Base-by-base conservation (phyloP, 345 rosid genomes). In the Eutrema heterophyllum region DNA sequence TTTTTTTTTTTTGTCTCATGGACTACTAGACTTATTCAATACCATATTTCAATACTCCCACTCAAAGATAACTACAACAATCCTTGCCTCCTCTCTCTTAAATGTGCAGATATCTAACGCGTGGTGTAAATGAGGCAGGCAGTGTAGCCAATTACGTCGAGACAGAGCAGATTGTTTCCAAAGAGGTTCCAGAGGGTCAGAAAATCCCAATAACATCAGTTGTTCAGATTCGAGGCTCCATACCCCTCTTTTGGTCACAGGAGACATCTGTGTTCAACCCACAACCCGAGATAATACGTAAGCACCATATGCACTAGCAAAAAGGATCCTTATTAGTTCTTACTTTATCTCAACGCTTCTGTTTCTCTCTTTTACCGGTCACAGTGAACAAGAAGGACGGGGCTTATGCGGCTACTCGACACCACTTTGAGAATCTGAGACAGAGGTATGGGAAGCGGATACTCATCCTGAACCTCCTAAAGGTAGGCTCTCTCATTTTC, bases 71-170 rank as follows among this genome's bases (percentile, higher is more conserved):
- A 18, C 68, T 44, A 44, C 26, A 18, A 57, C 5, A 30, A 14
- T 30, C 26, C 15, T 67, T 29, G 24, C 43, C 18, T 78, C 63
- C 59, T 61, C 59, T 66, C 9, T 40, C 9, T 30, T 43, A n/a
- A 59, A 66, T 64, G 51, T 57, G 58, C 81, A 95, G 99, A 70
- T 95, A 87, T 76, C 69, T 89, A 73, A 88, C 87, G 77, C 96
- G 97, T n/a, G 99, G 99, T 49, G 91, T 95, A 54, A 89, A 88
- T 76, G 85, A 86, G 55, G 80, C 78, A 77, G 99, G 99, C 63
- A 84, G 89, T 77, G 97, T 95, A 50, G 99, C 99, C 61, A 95
- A 95, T 74, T 97, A 92, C 71, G 99, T 95, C 44, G 99, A 95
- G 87, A 92, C 96, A 0, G 99, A 95, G 67, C 99, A 95, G 68